Percentiles rank a stretch among this genome's conserved stretches.
Evolutionary conservation across 2,329 filamentous ascomycete genomes (phyloP).

Genomic region (Penicillium sp.): DNA sequence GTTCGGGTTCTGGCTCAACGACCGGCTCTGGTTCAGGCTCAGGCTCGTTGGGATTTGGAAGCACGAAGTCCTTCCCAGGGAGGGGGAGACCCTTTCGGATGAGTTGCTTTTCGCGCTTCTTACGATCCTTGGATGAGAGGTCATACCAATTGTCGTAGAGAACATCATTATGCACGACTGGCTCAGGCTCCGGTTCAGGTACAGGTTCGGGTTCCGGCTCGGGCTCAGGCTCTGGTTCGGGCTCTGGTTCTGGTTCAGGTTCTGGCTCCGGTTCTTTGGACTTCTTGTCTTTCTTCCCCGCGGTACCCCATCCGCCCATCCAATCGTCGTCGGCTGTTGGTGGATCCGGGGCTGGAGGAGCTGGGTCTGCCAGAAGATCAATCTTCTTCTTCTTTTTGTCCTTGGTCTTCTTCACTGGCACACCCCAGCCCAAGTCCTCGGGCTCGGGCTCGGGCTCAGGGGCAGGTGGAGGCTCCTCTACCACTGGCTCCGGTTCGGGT

Average conservation of each 20-base stretch:
- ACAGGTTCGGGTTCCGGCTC: conserved; percentile 38
- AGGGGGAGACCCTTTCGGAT: conserved; percentile 32
- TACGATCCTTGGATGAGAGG: conserved; percentile 46
- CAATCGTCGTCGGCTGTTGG: conserved; percentile 38
- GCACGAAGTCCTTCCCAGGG: conserved; percentile 31
- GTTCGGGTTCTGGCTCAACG: conserved; percentile 15
- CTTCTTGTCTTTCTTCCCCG: conserved; percentile 45
- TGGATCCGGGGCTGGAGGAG: conserved; percentile 28
- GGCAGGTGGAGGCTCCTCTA: conserved; percentile 20
- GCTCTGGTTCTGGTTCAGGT: conserved; percentile 26
- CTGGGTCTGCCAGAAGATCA: conserved; percentile 27
- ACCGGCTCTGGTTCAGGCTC: conserved; percentile 27
- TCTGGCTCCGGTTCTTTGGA: conserved; percentile 26
- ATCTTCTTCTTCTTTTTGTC: conserved; percentile 39
- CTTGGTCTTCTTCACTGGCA: conserved; percentile 29
- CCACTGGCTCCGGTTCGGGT: not conserved
- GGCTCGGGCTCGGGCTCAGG: conserved; percentile 20
- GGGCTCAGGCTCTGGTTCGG: conserved; percentile 33
- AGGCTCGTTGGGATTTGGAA: conserved; percentile 19
- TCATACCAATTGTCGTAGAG: conserved; percentile 37
- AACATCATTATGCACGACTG: conserved; percentile 36
- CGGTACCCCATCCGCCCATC: conserved; percentile 33
- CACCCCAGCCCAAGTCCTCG: conserved; percentile 33
- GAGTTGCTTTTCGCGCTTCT: conserved; percentile 43
- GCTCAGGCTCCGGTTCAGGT: conserved; percentile 25